Base-by-base conservation (phyloP, 116 monocot genomes). In the Thalassia testudinum region DNA sequence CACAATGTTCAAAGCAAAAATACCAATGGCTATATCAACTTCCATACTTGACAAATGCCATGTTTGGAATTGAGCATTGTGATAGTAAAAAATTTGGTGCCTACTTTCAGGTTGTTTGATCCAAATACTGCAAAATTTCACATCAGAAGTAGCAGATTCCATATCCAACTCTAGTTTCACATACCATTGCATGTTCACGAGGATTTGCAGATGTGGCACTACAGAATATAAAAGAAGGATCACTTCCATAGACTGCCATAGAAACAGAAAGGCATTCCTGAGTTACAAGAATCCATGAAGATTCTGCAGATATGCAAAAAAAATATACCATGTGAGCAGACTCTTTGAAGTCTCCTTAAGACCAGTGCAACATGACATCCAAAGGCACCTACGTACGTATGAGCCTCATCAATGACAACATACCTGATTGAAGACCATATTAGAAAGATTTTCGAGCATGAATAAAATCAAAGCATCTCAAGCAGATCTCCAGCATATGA, bases 161-260 rank as follows among this genome's bases (percentile, higher is more conserved):
- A 34, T 34, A 34, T 34, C 3, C 30, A 34, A 34, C 10, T 34
- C 3, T 34, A 5, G 10, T 10, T 5, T 10, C 10, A 34, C 71
- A 62, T 86, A 92, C 93, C 95, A 95, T 81, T 26, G 78, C 76
- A 79, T 95, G 95, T 56, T 95, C 88, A 47, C 70, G 62, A 26
- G 95, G 95, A 38, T 95, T 88, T 53, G 81, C 95, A 54, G 78
- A 88, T 15, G 95, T 95, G 37, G 95, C 95, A 21, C 85, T 95
- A 58, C 78, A 81, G 49, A 95, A 88, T 59, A 95, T 75, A 66
- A 95, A 95, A 21, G 76, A 78, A 38, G 95, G 88, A 59, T 76
- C 62, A 59, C 67, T 75, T 12, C 85, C 85, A 75, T 95, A 85
- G 29, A 77, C 88, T 93, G 83, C 62, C 6, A 34, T 10, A 34